Evolutionary conservation across 2,329 filamentous ascomycete genomes (phyloP).

Genomic region (Sclerotinia subarctica): DNA sequence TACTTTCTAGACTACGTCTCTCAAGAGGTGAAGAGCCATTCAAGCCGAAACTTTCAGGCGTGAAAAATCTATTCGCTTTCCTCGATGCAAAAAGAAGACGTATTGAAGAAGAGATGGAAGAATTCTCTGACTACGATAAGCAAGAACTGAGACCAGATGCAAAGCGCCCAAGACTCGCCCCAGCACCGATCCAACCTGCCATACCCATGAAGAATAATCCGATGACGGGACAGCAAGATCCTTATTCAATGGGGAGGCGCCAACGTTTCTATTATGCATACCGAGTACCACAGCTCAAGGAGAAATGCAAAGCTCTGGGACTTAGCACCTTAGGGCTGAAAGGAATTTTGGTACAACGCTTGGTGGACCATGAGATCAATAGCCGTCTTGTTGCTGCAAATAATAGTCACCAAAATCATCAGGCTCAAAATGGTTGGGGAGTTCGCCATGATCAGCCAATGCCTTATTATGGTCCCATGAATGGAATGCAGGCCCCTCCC

Average conservation of each 20-base stretch:
- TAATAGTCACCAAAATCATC: neutral
- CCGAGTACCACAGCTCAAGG: neutral
- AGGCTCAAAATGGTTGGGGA: neutral
- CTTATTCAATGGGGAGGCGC: no score
- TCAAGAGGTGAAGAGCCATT: neutral
- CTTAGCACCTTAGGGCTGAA: neutral
- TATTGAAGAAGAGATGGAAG: neutral
- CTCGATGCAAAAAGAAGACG: neutral
- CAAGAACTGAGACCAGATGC: neutral
- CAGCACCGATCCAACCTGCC: neutral
- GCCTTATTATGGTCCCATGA: neutral
- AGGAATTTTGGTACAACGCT: neutral
- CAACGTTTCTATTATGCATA: neutral
- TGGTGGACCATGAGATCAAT: neutral
- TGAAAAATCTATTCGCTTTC: no score
- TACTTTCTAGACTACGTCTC: neutral
- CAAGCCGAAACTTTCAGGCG: neutral
- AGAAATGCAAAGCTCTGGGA: neutral
- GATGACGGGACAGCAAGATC: no score
- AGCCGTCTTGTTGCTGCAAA: no score
- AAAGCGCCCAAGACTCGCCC: neutral
- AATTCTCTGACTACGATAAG: rapidly evolving
- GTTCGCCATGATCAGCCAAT: no score
- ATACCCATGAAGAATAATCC: neutral
- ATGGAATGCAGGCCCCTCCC: neutral